Base-by-base conservation (phyloP, 148 eudicot genomes). In the Camellia sinensis region DNA sequence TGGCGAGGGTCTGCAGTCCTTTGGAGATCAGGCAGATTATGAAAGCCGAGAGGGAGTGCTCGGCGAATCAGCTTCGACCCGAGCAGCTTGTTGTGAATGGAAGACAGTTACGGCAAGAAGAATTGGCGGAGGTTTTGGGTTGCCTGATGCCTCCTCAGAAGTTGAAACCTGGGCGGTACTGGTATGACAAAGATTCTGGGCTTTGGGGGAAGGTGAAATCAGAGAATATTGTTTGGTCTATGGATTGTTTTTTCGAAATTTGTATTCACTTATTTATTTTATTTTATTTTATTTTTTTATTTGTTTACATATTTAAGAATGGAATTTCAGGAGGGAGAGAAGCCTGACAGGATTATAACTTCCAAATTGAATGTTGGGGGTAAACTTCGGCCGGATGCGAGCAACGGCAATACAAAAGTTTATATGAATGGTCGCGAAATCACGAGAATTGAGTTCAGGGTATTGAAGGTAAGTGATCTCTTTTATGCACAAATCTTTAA, bases 171-270 rank as follows among this genome's bases (percentile, higher is more conserved):
- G 90, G 90, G 54, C 60, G 79, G 62, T 87, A 87, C 73, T 87
- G 90, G 90, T 85, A 87, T 73, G 90, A 87, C 70, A 83, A 81
- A 75, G 84, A 80, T 56, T 85, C 88, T 0, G 90, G 88, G 40
- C 75, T 87, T 54, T 85, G 90, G 90, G 90, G 90, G 17, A 81
- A 87, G 90, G 90, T 87, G 71, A 73, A 50, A 68, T 72, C 12
- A 64, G n/a, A 52, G 67, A 13, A 37, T 73, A 3, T 53, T 64
- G 8, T 53, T 73, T 66, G 17, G 54, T 63, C 37, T 53, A 37
- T 45, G 41, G 44, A 19, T 43, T 7, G 4, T 64, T 29, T n/a
- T 60, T 45, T 46, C 29, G 6, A 3, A 43, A 52, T 71, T 59
- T 11, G 17, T 6, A 9, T 19, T 3, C 54, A 3, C 53, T 74